Conservation (phyloP, 257 asterid species). For the Nicotiana otophora region DNA sequence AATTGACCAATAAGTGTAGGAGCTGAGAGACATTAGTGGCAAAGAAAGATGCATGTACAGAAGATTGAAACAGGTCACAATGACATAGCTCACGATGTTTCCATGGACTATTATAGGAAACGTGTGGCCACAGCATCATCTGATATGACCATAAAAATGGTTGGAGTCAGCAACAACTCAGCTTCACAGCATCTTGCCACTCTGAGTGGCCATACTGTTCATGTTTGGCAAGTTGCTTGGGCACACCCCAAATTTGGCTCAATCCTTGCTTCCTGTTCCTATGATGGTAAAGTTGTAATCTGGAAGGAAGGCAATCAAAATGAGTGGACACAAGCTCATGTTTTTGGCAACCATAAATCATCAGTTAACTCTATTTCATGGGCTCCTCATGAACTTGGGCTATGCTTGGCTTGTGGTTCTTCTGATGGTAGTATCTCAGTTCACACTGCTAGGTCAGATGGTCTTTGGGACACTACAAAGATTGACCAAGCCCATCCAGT, state of each 20-base stretch:
- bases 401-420: slow-evolving; percentile 89
- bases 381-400: slow-evolving; percentile 90
- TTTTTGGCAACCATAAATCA: slow-evolving; percentile 65
- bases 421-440: slow-evolving; percentile 86
- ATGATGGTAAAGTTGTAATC: slow-evolving; percentile 74
- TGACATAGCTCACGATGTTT: slow-evolving; percentile 73
- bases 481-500: slow-evolving; percentile 94
- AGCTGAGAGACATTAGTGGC: not conserved
- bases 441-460: slow-evolving; percentile 59
- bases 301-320: slow-evolving; percentile 85
- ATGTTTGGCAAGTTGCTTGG: slow-evolving; percentile 93
- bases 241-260: slow-evolving; percentile 94
- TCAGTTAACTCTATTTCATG: slow-evolving; percentile 88
- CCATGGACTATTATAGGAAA: slow-evolving; percentile 91
- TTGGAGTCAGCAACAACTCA: slow-evolving; percentile 58
- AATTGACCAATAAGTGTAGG: not conserved
- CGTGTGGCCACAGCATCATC: slow-evolving; percentile 93
- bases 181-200: slow-evolving; percentile 81
- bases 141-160: slow-evolving; percentile 67
- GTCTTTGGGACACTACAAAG: slow-evolving; percentile 71
- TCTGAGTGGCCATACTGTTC: slow-evolving; percentile 79
- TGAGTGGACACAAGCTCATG: slow-evolving; percentile 78
- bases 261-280: slow-evolving; percentile 80
- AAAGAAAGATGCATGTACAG: slow-evolving; percentile 69
- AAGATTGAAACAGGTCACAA: slow-evolving; percentile 90